Conservation (phyloP, 192 early-diverging fungal species). For the Backusella sp. region DNA sequence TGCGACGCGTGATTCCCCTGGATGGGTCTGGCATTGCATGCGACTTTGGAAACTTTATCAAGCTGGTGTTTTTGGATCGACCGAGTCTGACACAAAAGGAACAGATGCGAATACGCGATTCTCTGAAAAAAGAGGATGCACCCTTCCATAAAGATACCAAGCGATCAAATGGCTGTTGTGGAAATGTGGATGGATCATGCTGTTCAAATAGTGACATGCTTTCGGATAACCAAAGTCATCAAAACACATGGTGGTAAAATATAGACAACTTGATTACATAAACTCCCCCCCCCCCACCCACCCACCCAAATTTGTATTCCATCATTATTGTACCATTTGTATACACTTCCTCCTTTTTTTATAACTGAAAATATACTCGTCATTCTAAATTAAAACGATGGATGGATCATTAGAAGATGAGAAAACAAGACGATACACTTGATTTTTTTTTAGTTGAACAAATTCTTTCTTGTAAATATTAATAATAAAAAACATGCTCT, state of each 20-base stretch:
- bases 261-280: no score
- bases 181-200: background rate
- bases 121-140: background rate
- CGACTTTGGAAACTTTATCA: constrained; percentile 40
- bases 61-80: constrained; percentile 19
- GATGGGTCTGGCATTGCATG: constrained; percentile 30
- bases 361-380: no score
- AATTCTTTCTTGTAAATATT: background rate
- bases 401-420: no score
- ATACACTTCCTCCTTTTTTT: no score
- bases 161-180: background rate
- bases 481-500: background rate
- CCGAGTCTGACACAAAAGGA: constrained; percentile 6
- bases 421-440: no score
- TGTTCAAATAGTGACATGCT: background rate
- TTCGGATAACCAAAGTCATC: background rate
- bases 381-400: no score
- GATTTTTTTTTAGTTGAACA: no score
- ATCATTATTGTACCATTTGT: no score
- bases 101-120: background rate
- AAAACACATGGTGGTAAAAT: background rate
- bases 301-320: no score
- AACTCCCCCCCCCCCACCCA: no score
- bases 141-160: background rate
- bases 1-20: constrained; percentile 25